Conservation (phyloP, 345 rosid species). For the Eucalyptus shirleyi region DNA sequence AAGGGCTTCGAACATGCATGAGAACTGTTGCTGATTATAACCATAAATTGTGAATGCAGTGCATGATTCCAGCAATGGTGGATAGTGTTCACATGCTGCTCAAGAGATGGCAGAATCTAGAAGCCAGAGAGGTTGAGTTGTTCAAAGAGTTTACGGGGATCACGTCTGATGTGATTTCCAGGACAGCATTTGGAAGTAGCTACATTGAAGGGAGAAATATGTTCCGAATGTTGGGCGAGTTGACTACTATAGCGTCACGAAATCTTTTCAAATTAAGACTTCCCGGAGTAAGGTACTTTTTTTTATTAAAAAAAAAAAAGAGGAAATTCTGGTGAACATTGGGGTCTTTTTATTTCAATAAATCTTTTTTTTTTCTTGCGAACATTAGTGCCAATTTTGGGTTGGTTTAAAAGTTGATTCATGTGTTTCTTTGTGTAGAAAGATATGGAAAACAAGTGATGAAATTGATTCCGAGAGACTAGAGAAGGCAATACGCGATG, state of each 20-base stretch:
- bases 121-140: constrained; percentile 23
- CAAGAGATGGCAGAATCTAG: constrained; percentile 19
- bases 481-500: neutral
- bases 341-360: neutral
- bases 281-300: constrained; percentile 9
- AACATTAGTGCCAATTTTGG: neutral
- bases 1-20: neutral
- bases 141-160: constrained; percentile 13
- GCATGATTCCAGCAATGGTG: constrained; percentile 19
- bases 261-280: neutral
- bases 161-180: constrained; percentile 28
- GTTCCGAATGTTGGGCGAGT: constrained; percentile 9
- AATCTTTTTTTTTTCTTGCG: neutral
- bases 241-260: neutral
- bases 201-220: constrained; percentile 25
- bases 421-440: neutral
- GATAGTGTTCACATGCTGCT: constrained; percentile 25
- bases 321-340: neutral
- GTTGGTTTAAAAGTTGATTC: neutral
- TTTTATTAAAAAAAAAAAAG: too few species aligned
- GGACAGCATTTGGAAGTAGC: constrained; percentile 40
- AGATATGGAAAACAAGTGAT: neutral
- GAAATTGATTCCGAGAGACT: constrained; percentile 3
- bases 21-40: neutral
- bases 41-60: neutral